These are phyloP conservation scores for Gossypium ekmanianum DNA, from an alignment of 345 rosid genomes.

Conservation along the genomic window DNA sequence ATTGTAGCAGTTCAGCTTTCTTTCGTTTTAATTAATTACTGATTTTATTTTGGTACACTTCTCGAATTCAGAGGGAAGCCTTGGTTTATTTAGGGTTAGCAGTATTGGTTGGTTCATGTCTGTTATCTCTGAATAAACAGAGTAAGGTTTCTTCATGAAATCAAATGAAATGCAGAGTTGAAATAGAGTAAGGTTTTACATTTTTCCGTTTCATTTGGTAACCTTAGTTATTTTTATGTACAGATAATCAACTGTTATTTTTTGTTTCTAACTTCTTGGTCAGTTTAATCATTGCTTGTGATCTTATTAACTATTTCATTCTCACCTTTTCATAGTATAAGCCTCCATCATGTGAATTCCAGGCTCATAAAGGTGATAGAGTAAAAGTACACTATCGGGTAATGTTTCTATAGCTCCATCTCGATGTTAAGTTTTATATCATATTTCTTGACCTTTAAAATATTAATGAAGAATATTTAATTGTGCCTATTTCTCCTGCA, in stretches of 20 bases:
- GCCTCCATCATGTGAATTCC: constrained; percentile 65
- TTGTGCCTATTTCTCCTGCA: neutral
- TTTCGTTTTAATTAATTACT: neutral
- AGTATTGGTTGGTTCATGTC: neutral
- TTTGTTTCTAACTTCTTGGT: neutral
- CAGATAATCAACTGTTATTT: neutral
- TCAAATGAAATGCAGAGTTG: neutral
- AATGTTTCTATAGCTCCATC: constrained; percentile 23
- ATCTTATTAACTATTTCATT: neutral
- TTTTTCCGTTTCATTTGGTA: neutral
- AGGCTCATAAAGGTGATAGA: constrained; percentile 89
- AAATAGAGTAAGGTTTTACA: neutral
- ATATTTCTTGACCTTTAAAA: too few relatives aligned
- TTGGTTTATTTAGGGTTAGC: neutral
- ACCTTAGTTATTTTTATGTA: neutral
- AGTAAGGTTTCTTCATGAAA: neutral
- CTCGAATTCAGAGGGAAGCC: neutral
- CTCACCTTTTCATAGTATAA: constrained; percentile 42
- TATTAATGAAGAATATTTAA: neutral
- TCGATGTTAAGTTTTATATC: neutral
- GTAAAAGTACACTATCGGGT: constrained; percentile 88
- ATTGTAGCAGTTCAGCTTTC: neutral
- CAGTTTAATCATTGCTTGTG: neutral
- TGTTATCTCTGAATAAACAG: neutral
- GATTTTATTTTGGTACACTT: neutral